Conservation (phyloP, 2,329 filamentous ascomycete genomes). For the Penicillium olsonii region DNA sequence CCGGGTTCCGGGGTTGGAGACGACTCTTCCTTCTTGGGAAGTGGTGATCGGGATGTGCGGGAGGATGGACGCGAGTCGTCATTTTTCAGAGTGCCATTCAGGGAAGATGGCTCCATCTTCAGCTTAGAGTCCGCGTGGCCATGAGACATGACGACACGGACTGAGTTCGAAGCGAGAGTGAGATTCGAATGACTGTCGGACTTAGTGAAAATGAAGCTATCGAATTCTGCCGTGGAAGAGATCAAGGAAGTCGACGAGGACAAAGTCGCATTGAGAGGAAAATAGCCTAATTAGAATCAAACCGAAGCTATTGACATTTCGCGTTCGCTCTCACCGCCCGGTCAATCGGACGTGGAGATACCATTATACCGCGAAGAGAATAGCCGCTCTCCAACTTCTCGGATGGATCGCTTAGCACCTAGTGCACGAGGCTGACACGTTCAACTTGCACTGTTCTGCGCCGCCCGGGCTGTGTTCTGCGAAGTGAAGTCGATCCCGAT, state of each 20-base stretch:
- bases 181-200: not conserved
- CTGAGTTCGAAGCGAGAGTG: slow-evolving; percentile 13
- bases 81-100: slow-evolving; percentile 29
- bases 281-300: slow-evolving; percentile 10
- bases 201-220: not conserved
- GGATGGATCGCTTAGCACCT: too few relatives aligned
- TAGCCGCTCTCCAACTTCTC: too few relatives aligned
- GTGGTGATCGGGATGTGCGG: slow-evolving; percentile 14
- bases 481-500: not conserved
- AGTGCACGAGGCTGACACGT: too few relatives aligned
- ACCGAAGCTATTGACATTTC: slow-evolving; percentile 14
- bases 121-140: slow-evolving; percentile 41
- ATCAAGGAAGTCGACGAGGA: slow-evolving; percentile 12
- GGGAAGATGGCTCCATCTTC: slow-evolving; percentile 26
- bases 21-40: slow-evolving; percentile 21
- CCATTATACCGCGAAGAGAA: not conserved
- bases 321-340: slow-evolving; percentile 10
- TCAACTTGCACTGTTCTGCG: not conserved
- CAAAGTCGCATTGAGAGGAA: slow-evolving; percentile 8
- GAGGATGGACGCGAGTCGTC: slow-evolving; percentile 19
- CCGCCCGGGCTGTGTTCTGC: not conserved
- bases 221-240: slow-evolving; percentile 8
- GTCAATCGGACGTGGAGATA: not conserved
- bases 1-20: slow-evolving; percentile 23
- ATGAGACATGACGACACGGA: slow-evolving; percentile 47